Evolutionary conservation across 2,329 filamentous ascomycete genomes (phyloP).

Genomic region (Paramyrothecium sp.): DNA sequence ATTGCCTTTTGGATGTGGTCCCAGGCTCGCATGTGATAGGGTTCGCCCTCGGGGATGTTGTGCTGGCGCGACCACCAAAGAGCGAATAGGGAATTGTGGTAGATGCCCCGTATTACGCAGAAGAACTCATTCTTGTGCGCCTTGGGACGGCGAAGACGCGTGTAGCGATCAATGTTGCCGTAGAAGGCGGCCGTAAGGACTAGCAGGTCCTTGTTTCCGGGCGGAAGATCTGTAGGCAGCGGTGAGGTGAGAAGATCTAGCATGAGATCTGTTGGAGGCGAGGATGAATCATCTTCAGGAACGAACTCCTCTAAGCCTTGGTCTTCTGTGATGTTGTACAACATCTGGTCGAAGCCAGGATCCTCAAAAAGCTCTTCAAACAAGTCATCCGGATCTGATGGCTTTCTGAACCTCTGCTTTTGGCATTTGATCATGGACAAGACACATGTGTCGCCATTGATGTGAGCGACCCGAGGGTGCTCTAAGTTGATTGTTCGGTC

Average conservation of each 20-base stretch:
- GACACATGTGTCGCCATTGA: conserved; percentile 35
- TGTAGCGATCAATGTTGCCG: conserved; percentile 37
- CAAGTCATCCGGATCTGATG: conserved; percentile 2
- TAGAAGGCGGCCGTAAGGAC: conserved; percentile 33
- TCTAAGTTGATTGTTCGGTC: conserved; percentile 12
- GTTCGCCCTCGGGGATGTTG: not conserved
- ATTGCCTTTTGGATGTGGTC: conserved; percentile 12
- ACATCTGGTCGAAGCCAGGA: conserved; percentile 2
- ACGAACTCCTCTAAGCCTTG: conserved; percentile 13
- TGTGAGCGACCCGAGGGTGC: not conserved
- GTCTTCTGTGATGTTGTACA: conserved; percentile 28
- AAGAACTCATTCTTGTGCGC: conserved; percentile 19
- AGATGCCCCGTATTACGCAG: conserved; percentile 31
- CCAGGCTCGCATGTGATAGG: not conserved
- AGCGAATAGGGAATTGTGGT: conserved; percentile 34
- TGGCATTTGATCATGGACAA: not conserved
- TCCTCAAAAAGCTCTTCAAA: not conserved
- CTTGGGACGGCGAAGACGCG: conserved; percentile 27
- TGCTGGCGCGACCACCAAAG: conserved; percentile 23
- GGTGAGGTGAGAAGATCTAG: conserved; percentile 21
- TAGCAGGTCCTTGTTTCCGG: conserved; percentile 33
- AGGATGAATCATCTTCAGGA: not conserved
- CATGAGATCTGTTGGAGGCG: conserved; percentile 2
- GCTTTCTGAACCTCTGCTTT: not conserved
- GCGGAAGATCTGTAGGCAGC: conserved; percentile 32